A percentile compares a stretch with the other conserved stretches of the same genome.
Conservation (phyloP, 805 yeast species). For the Wickerhamiella siamensis region DNA sequence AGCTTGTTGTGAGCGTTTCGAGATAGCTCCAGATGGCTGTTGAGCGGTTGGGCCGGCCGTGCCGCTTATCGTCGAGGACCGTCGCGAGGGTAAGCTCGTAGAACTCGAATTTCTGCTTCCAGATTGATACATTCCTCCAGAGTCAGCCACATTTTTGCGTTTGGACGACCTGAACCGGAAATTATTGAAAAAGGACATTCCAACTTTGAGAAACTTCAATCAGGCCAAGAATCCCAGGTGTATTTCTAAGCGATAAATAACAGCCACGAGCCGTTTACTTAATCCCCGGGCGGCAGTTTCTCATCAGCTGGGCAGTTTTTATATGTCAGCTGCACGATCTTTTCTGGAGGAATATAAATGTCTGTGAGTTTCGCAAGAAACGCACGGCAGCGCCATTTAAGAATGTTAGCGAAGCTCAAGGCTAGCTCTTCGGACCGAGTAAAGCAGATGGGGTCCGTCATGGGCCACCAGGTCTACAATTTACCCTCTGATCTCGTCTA, state of each 20-base stretch:
- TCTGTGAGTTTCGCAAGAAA: not conserved
- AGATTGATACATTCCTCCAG: slow-evolving; percentile 2
- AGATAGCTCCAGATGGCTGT: not conserved
- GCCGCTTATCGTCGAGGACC: not conserved
- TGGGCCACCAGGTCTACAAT: slow-evolving; percentile 8
- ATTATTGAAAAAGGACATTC: slow-evolving; percentile 9
- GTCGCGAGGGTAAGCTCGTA: slow-evolving; percentile 1
- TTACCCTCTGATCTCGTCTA: slow-evolving; percentile 11
- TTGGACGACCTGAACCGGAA: slow-evolving; percentile 9
- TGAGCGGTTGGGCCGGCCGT: not conserved
- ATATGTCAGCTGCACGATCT: not conserved
- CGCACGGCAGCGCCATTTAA: not conserved
- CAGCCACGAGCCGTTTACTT: no score
- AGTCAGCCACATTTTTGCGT: slow-evolving; percentile 1
- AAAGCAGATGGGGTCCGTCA: slow-evolving; percentile 3
- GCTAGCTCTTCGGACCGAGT: not conserved
- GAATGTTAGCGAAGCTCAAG: not conserved
- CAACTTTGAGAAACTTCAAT: no score
- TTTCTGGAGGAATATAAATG: not conserved
- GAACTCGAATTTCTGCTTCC: slow-evolving; percentile 1
- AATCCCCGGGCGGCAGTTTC: no score
- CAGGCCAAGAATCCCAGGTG: no score
- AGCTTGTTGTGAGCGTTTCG: slow-evolving; percentile 4
- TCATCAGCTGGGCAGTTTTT: not conserved
- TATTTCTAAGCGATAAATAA: no score